Percentiles rank a stretch among this genome's conserved stretches.
Conservation (phyloP, 805 yeast species). For the Hanseniaspora singularis region DNA sequence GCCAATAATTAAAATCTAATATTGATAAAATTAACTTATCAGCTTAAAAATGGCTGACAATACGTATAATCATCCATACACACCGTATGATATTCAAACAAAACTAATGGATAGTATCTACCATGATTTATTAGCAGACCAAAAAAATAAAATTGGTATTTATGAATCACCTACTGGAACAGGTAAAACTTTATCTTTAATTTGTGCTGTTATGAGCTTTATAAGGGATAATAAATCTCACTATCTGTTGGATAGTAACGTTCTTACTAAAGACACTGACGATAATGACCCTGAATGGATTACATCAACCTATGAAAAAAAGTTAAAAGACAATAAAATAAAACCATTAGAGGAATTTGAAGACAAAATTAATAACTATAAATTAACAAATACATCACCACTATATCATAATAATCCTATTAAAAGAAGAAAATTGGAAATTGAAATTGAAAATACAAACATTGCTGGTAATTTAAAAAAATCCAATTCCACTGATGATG, state of each 20-base stretch:
- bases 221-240: constrained; percentile 39
- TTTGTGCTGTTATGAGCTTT: constrained; percentile 81
- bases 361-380: constrained; percentile 26
- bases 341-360: constrained; percentile 29
- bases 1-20: too few relatives aligned
- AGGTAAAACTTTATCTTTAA: constrained; percentile 78
- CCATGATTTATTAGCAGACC: constrained; percentile 37
- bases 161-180: constrained; percentile 94
- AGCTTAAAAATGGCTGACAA: too few relatives aligned
- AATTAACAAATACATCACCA: constrained; percentile 14
- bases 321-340: constrained; percentile 21
- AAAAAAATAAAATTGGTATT: constrained; percentile 54
- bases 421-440: constrained; percentile 20
- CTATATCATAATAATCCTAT: constrained; percentile 14
- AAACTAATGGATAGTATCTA: constrained; percentile 69
- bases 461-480: constrained; percentile 20
- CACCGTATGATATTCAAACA: constrained; percentile 68
- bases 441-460: constrained; percentile 20
- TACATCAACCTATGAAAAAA: constrained; percentile 30
- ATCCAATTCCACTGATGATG: constrained; percentile 19
- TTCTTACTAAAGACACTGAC: too few relatives aligned
- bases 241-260: constrained; percentile 13
- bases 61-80: constrained; percentile 59
- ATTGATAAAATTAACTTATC: too few relatives aligned
- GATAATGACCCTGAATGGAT: constrained; percentile 68